Evolutionary conservation across 2,329 filamentous ascomycete genomes (phyloP).

Genomic region (Exophiala aquamarina): DNA sequence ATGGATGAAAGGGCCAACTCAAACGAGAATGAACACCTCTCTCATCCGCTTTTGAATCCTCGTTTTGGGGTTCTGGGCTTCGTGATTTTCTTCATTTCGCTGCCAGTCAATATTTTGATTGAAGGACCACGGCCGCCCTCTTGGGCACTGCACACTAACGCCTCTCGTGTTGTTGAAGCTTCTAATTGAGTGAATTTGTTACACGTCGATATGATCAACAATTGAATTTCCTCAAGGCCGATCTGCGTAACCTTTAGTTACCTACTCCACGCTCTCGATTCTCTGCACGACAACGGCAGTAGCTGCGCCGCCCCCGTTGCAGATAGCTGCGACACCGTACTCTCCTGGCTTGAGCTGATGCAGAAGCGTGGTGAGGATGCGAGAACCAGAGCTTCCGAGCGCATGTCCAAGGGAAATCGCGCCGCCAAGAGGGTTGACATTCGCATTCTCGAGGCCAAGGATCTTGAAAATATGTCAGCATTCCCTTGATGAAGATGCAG

Average conservation of each 20-base stretch:
- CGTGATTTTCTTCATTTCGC: no score
- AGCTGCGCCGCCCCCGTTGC: constrained; percentile 92
- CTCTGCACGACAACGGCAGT: constrained; percentile 89
- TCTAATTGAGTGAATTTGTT: not conserved
- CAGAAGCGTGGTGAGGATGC: constrained; percentile 84
- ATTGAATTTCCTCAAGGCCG: not conserved
- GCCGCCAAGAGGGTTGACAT: constrained; percentile 84
- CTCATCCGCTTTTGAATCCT: no score
- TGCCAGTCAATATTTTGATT: no score
- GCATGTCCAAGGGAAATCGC: constrained; percentile 92
- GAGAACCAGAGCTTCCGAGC: constrained; percentile 86
- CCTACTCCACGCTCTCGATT: constrained; percentile 56
- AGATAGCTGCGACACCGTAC: constrained; percentile 94
- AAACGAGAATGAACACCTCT: no score
- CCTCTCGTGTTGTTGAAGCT: no score
- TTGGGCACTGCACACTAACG: no score
- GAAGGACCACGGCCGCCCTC: no score
- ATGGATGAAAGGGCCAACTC: no score
- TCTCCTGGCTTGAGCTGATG: constrained; percentile 90
- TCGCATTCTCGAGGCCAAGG: constrained; percentile 73
- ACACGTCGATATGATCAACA: constrained; percentile 1
- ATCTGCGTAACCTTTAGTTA: not conserved
- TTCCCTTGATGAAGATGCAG: not conserved
- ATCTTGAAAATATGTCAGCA: no score
- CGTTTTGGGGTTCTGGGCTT: no score